phyloP scores from a whole-genome alignment of 768 basidiomycete genomes.

The Lentinus tigrinus region DNA sequence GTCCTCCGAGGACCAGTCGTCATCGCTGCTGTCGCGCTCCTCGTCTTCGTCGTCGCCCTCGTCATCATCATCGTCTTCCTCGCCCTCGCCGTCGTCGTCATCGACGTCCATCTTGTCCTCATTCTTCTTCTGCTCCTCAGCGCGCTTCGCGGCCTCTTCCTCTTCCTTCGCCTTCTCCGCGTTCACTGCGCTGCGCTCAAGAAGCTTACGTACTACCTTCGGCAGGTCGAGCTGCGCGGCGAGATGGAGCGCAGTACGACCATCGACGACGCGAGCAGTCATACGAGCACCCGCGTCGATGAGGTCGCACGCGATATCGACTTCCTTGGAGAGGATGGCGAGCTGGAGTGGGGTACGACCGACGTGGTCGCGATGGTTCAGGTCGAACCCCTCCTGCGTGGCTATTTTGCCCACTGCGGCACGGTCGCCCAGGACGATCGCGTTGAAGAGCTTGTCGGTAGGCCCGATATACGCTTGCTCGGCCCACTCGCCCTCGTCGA shows the following conservation, averaged over 20 bases:
- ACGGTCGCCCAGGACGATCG: conserved; percentile 49
- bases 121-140: conserved; percentile 4
- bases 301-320: conserved; percentile 48
- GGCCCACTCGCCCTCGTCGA: conserved; percentile 66
- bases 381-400: conserved; percentile 38
- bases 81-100: conserved; percentile 18
- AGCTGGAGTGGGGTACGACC: conserved; percentile 61
- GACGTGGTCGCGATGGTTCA: conserved; percentile 59
- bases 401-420: conserved; percentile 39
- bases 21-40: conserved; percentile 20
- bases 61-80: conserved; percentile 7
- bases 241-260: conserved; percentile 53
- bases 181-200: conserved; percentile 45
- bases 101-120: conserved; percentile 17
- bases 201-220: conserved; percentile 45
- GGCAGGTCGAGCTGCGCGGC: conserved; percentile 49
- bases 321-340: conserved; percentile 47
- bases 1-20: conserved; percentile 32
- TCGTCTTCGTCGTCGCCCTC: conserved; percentile 7
- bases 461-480: conserved; percentile 58
- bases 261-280: conserved; percentile 55
- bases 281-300: conserved; percentile 57
- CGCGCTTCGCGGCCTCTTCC: conserved; percentile 16
- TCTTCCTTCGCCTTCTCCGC: conserved; percentile 26
- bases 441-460: conserved; percentile 53